Conservation (phyloP, 345 rosid genomes). For the Pseudoturritis turrita region DNA sequence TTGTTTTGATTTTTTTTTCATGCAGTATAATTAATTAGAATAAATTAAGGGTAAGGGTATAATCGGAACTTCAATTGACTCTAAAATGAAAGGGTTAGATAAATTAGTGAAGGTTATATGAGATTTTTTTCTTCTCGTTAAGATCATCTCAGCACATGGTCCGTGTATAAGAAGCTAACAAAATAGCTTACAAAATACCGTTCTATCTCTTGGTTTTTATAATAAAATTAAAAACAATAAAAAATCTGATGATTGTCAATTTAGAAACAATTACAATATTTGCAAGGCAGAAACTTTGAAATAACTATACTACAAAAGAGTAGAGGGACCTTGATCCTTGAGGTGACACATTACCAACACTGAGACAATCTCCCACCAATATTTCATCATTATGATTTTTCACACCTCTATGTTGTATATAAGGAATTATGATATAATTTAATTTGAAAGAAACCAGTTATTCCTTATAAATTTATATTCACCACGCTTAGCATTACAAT, state of each 20-base stretch:
- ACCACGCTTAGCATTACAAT: background rate
- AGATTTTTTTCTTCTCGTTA: too few relatives aligned
- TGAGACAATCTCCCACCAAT: conserved; percentile 30
- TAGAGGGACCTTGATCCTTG: conserved; percentile 28
- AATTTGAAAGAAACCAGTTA: background rate
- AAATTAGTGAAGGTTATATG: too few relatives aligned
- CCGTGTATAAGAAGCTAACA: conserved; percentile 18
- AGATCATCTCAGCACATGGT: too few relatives aligned
- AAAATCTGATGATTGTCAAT: background rate
- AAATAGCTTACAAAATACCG: conserved; percentile 15
- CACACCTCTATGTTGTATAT: background rate
- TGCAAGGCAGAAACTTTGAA: conserved; percentile 15
- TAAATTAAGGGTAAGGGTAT: too few relatives aligned
- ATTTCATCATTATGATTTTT: conserved; percentile 26
- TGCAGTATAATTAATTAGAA: too few relatives aligned
- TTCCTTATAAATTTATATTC: background rate
- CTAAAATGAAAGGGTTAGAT: too few relatives aligned
- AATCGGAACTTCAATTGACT: too few relatives aligned
- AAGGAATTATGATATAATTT: background rate
- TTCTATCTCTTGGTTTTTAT: background rate
- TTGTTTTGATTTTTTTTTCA: too few relatives aligned
- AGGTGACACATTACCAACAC: conserved; percentile 34
- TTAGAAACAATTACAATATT: background rate
- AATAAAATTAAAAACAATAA: too few relatives aligned
- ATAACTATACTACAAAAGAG: conserved; percentile 25